These are phyloP conservation scores for Gossypium sturtianum DNA, from an alignment of 345 rosid species.

Conservation along the genomic window DNA sequence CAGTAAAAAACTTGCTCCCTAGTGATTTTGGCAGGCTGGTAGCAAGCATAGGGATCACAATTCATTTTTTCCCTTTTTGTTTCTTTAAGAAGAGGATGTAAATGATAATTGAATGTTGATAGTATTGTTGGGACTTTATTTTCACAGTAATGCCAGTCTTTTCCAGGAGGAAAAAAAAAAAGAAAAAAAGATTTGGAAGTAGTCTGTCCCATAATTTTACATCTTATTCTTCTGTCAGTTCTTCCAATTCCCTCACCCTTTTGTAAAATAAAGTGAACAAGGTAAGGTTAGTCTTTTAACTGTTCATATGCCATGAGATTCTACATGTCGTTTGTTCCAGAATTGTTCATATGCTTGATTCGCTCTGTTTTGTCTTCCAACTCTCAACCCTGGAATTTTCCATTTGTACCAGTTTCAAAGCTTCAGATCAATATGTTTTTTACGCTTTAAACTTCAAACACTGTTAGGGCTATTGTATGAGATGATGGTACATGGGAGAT, in stretches of 20 bases:
- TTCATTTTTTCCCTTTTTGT: background rate
- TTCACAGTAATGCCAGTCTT: background rate
- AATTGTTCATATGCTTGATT: no score
- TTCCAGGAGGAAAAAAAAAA: background rate
- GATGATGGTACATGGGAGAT: no score
- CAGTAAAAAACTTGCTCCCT: slow-evolving; percentile 25
- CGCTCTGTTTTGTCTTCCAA: background rate
- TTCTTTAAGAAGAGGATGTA: background rate
- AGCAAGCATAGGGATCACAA: background rate
- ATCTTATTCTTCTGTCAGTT: background rate
- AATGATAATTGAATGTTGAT: slow-evolving; percentile 6
- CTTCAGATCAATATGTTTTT: no score
- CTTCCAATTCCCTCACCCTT: background rate
- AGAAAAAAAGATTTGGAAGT: background rate
- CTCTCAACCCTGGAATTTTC: background rate
- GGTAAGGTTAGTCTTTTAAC: no score
- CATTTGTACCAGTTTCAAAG: no score
- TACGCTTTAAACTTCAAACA: no score
- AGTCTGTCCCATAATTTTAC: background rate
- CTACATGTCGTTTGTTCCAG: no score
- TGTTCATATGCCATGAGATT: no score
- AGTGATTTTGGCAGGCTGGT: background rate
- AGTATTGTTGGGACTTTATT: background rate
- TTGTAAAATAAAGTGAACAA: no score
- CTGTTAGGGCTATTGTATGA: no score